These are phyloP conservation scores for Abelmoschus esculentus DNA, from an alignment of 345 rosid species.

Conservation along the genomic window DNA sequence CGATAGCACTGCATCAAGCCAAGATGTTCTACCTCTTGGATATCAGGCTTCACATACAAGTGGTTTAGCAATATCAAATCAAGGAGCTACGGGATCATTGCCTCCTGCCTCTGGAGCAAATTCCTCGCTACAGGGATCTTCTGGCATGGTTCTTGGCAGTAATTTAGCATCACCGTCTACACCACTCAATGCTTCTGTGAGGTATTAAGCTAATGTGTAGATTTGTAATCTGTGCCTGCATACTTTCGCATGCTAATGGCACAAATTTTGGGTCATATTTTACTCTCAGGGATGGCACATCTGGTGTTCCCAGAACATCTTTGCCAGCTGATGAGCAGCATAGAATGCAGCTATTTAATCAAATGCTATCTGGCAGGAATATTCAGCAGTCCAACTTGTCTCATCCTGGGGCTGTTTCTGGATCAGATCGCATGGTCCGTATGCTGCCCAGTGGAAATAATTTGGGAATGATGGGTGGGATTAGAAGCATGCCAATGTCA, in stretches of 20 bases:
- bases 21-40: conserved; percentile 52
- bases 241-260: conserved; percentile 15
- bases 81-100: conserved; percentile 50
- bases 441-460: conserved; percentile 64
- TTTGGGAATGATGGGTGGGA: conserved; percentile 55
- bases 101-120: conserved; percentile 59
- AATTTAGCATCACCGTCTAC: conserved; percentile 54
- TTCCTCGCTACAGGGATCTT: conserved; percentile 53
- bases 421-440: conserved; percentile 57
- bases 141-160: conserved; percentile 53
- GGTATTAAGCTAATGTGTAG: conserved; percentile 32
- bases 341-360: conserved; percentile 61
- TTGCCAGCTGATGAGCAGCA: conserved; percentile 80
- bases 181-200: conserved; percentile 46
- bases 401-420: conserved; percentile 56
- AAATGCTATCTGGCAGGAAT: conserved; percentile 58
- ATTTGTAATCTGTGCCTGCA: conserved; percentile 13
- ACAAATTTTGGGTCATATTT: conserved; percentile 8
- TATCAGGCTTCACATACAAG: conserved; percentile 53
- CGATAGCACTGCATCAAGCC: conserved; percentile 53
- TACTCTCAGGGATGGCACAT: conserved; percentile 64
- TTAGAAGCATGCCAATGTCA: conserved; percentile 60
- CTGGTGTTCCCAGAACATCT: conserved; percentile 58
- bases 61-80: conserved; percentile 54
- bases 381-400: conserved; percentile 67